These are phyloP conservation scores for Solanum dulcamara DNA, from an alignment of 257 asterid genomes.

Conservation along the genomic window DNA sequence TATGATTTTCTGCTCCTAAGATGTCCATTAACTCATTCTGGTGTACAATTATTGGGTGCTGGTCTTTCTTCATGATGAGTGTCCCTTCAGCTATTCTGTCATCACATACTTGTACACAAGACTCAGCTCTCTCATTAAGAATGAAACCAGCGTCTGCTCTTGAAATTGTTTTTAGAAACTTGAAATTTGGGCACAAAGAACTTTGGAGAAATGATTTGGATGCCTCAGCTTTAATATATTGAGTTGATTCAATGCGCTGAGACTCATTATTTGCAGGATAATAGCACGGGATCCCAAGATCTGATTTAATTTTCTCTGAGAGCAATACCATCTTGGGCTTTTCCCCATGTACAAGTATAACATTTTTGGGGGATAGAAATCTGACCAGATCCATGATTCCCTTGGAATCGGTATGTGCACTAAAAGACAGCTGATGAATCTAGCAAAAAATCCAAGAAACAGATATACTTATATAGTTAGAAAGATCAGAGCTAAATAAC, in stretches of 20 bases:
- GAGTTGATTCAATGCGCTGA: conserved; percentile 41
- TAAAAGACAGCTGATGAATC: conserved; percentile 45
- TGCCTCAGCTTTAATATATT: conserved; percentile 38
- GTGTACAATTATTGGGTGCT: conserved; percentile 28
- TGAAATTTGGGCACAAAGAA: conserved; percentile 53
- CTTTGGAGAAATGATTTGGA: conserved; percentile 52
- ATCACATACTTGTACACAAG: conserved; percentile 39
- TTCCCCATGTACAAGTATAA: conserved; percentile 79
- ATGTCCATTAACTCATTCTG: conserved; percentile 27
- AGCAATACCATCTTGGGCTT: conserved; percentile 67
- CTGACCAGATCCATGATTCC: conserved; percentile 86
- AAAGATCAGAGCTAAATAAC: not conserved
- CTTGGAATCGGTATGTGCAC: conserved; percentile 91
- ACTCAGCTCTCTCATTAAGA: conserved; percentile 8
- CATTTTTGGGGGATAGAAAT: conserved; percentile 82
- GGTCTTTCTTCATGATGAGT: conserved; percentile 20
- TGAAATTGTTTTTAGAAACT: conserved; percentile 26
- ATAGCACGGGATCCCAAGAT: conserved; percentile 44
- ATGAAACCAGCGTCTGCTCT: conserved; percentile 5
- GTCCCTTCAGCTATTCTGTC: conserved; percentile 65
- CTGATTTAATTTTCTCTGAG: conserved; percentile 42
- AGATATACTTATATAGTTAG: not conserved
- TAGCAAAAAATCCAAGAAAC: conserved; percentile 6
- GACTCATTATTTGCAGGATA: conserved; percentile 68
- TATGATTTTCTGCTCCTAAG: conserved; percentile 27